Evolutionary conservation across 176 grass and related monocot species (phyloP).

Genomic region (Carex parvula): DNA sequence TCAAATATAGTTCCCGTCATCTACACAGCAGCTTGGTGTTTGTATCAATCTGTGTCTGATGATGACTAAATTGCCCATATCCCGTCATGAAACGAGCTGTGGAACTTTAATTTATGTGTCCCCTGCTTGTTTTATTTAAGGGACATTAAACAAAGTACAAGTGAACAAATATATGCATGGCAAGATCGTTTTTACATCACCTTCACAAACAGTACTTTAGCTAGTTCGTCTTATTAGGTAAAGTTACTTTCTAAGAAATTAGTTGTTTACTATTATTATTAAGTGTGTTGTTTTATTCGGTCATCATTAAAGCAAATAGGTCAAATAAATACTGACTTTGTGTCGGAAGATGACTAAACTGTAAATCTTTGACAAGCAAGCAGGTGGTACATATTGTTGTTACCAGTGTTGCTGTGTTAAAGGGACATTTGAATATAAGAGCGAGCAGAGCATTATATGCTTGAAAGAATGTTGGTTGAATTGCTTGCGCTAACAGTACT

Average conservation of each 20-base stretch:
- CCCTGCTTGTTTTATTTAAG: slow-evolving; percentile 33
- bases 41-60: slow-evolving; percentile 58
- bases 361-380: slow-evolving; percentile 4
- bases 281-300: not conserved
- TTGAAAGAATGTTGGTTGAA: not conserved
- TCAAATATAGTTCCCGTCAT: slow-evolving; percentile 34
- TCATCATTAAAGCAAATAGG: slow-evolving; percentile 99
- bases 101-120: not conserved
- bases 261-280: not conserved
- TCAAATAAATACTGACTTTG: slow-evolving; percentile 58
- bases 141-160: slow-evolving; percentile 25
- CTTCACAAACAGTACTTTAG: too few species aligned
- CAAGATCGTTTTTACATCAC: too few species aligned
- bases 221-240: not conserved
- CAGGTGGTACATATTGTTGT: not conserved
- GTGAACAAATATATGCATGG: not conserved
- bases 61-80: slow-evolving; percentile 43
- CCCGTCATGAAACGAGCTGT: slow-evolving; percentile 19
- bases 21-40: slow-evolving; percentile 54
- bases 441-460: slow-evolving; percentile 9
- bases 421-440: slow-evolving; percentile 27
- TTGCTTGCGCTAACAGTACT: slow-evolving; percentile 20
- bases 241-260: not conserved
- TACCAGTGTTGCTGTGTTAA: slow-evolving; percentile 30
- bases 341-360: slow-evolving; percentile 96